These are phyloP conservation scores for Syzygium syzygioides DNA, from an alignment of 441 rosid species.

Conservation along the genomic window DNA sequence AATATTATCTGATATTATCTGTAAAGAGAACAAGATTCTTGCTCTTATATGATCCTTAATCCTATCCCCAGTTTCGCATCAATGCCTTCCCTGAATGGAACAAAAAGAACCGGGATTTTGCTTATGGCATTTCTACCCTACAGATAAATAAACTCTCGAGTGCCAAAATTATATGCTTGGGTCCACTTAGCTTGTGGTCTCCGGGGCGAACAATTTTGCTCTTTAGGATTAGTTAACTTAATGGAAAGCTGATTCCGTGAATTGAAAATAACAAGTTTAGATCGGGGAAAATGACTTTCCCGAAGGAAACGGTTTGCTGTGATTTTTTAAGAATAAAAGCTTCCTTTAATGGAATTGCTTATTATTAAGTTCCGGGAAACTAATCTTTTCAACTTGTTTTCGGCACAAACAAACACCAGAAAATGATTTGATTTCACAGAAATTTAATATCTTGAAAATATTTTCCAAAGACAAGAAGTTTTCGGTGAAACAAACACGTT, in stretches of 20 bases:
- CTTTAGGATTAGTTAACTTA: too few relatives aligned
- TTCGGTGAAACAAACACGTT: not conserved
- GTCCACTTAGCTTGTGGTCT: not conserved
- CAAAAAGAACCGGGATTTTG: not conserved
- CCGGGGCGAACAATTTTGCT: not conserved
- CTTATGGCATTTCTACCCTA: not conserved
- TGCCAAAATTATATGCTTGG: not conserved
- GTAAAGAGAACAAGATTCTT: not conserved
- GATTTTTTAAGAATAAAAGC: not conserved
- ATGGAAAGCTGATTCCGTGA: rapidly evolving
- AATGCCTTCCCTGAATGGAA: not conserved
- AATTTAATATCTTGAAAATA: not conserved
- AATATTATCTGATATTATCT: too few relatives aligned
- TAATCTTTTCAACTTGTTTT: not conserved
- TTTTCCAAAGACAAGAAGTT: not conserved
- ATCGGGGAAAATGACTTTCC: not conserved
- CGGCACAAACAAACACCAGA: not conserved
- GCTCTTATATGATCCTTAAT: not conserved
- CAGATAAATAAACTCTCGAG: not conserved
- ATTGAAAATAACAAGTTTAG: not conserved
- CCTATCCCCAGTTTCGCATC: not conserved
- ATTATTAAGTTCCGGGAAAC: not conserved
- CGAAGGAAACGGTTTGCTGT: not conserved
- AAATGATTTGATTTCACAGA: not conserved
- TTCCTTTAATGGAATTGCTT: not conserved